Base-by-base conservation (phyloP, 2,329 filamentous ascomycete species). In the Botrytis galanthina region DNA sequence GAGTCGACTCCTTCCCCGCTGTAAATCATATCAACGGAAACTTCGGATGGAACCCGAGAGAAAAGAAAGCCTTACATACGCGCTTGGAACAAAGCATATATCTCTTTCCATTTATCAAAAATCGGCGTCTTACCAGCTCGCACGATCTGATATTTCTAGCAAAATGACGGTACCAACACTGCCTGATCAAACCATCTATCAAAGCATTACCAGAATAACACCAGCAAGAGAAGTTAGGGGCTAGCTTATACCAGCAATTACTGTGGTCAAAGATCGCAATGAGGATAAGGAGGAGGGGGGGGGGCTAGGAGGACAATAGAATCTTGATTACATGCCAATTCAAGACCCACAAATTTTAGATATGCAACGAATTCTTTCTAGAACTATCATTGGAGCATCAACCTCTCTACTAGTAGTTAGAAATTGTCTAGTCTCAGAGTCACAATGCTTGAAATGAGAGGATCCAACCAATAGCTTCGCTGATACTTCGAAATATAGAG, bases 41-140 rank as follows among this genome's bases (percentile, higher is more conserved):
- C 22, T 2, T 0, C 18, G 37, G 26, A 39, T n/a, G 4, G 3
- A 16, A n/a, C 2, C 12, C 1, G 14, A 14, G 35, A 37, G 8
- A 16, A 37, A 39, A 0, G 10, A 3, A 39, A 62, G 2, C 35
- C 2, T 20, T 42, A 1, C 4, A 9, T 62, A 16, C 6, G 7
- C 10, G 18, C 7, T 39, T 9, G 35, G 14, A 62, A 22, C 12
- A 42, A 37, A n/a, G 10, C 14, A 3, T 46, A 1, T 0, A 9
- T 18, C 4, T 57, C n/a, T 9, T 54, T 4, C 16, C 51, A 18
- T 32, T 18, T 3, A 29, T 29, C 14, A 14, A 54, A 51, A 54
- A 57, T 18, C n/a, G 29, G 51, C n/a, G n/a, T 57, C n/a, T 29
- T 7, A 18, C 14, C 26, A 54, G 5, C n/a, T 29, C 6, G n/a